Evolutionary conservation across 768 basidiomycete species (phyloP).

Genomic region (Collybiopsis luxurians): DNA sequence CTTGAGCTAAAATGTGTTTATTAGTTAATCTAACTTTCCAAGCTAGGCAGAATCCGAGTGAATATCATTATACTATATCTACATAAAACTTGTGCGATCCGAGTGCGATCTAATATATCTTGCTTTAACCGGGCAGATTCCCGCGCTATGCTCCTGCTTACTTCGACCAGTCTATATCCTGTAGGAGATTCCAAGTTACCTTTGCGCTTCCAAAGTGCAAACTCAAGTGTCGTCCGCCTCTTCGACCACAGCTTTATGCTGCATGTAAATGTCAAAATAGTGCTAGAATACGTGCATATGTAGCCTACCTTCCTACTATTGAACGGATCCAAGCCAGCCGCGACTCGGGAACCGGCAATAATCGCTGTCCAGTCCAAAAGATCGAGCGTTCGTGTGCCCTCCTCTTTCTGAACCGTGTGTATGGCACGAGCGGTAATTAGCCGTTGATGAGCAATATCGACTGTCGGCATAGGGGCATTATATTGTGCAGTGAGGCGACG

Average conservation of each 20-base stretch:
- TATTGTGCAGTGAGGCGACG: conserved; percentile 64
- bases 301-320: conserved; percentile 31
- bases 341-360: conserved; percentile 72
- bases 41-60: too few species aligned
- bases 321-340: conserved; percentile 61
- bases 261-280: neutral
- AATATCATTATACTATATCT: too few species aligned
- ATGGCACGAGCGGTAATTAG: conserved; percentile 77
- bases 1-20: too few species aligned
- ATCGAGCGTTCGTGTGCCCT: conserved; percentile 46
- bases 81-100: too few species aligned
- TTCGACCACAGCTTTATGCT: conserved; percentile 9
- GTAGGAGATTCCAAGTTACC: too few species aligned
- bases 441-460: conserved; percentile 75
- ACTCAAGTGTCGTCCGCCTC: conserved; percentile 1
- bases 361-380: conserved; percentile 82
- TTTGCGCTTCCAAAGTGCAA: too few species aligned
- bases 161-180: too few species aligned
- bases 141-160: too few species aligned
- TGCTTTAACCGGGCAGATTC: too few species aligned
- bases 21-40: too few species aligned
- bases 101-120: too few species aligned
- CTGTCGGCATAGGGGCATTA: conserved; percentile 67
- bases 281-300: neutral
- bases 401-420: conserved; percentile 46